These are phyloP conservation scores for Polytrichum commune DNA, from an alignment of 225 moss, liverwort and hornwort genomes.

Conservation along the genomic window DNA sequence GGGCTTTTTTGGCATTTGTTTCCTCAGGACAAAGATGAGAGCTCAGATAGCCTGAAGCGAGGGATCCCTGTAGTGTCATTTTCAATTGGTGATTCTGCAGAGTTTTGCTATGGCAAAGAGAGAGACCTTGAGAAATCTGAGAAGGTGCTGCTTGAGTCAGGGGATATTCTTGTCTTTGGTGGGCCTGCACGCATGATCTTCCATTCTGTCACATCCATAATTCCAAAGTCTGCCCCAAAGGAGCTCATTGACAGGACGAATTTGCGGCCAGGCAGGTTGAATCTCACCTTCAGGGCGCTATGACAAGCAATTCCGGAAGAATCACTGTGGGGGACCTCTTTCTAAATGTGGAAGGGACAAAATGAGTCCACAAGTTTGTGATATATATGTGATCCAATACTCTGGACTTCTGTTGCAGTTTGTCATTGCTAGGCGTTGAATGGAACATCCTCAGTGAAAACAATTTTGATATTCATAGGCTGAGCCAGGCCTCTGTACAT, in stretches of 20 bases:
- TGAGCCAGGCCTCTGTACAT: no score
- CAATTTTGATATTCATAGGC: no score
- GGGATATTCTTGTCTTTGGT: conserved; percentile 89
- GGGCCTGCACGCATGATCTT: conserved; percentile 84
- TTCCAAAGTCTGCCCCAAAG: conserved; percentile 57
- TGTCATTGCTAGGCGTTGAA: no score
- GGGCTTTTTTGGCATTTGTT: conserved; percentile 15
- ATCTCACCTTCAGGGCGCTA: conserved; percentile 77
- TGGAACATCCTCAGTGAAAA: no score
- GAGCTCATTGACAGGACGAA: conserved; percentile 59
- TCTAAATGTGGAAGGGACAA: no score
- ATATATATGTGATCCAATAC: no score
- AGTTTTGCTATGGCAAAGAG: conserved; percentile 70
- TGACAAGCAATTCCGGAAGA: conserved; percentile 17
- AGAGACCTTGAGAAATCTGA: conserved; percentile 50
- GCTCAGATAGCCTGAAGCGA: conserved; percentile 72
- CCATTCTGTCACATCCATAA: conserved; percentile 66
- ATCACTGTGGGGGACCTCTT: no score
- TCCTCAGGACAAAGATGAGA: conserved; percentile 90
- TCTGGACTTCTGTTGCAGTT: no score
- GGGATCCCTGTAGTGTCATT: conserved; percentile 82
- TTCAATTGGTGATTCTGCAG: conserved; percentile 83
- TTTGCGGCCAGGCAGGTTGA: conserved; percentile 79
- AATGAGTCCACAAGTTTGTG: no score
- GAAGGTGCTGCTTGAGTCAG: conserved; percentile 76